These are phyloP conservation scores for Elsinoe necatrix DNA, from an alignment of 2,329 filamentous ascomycete genomes.

Conservation along the genomic window DNA sequence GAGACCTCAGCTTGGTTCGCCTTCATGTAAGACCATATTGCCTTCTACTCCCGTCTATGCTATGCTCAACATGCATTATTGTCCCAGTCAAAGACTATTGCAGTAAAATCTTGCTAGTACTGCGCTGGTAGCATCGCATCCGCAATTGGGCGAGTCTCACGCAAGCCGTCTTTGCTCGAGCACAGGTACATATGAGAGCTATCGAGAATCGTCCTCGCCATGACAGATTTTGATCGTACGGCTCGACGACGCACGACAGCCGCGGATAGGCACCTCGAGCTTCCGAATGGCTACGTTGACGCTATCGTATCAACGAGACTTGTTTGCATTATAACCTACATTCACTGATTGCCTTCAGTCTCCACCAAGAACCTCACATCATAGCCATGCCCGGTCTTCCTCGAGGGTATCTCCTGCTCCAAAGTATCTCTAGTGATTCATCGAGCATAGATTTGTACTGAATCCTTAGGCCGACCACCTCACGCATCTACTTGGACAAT, in stretches of 20 bases:
- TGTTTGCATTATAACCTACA: not conserved
- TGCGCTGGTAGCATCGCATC: too few relatives aligned
- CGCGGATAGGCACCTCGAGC: not conserved
- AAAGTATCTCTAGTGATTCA: not conserved
- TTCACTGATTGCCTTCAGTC: not conserved
- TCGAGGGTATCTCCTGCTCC: not conserved
- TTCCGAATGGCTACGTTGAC: not conserved
- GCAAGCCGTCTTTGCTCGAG: not conserved
- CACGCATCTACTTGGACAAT: slow-evolving; percentile 3
- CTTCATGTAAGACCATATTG: not conserved
- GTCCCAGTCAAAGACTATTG: not conserved
- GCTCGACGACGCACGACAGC: not conserved
- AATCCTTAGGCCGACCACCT: not conserved
- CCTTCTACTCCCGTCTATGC: not conserved
- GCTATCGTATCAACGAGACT: not conserved
- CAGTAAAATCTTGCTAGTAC: too few relatives aligned
- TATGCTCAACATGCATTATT: not conserved
- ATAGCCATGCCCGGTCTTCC: not conserved
- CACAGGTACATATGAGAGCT: not conserved
- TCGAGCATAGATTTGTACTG: not conserved
- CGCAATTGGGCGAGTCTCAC: too few relatives aligned
- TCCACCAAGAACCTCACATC: not conserved
- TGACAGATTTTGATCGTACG: not conserved
- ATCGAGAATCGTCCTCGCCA: not conserved
- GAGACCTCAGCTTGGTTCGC: not conserved